Conservation (phyloP, 2,329 filamentous ascomycete species). For the Fusarium fracticaudum region DNA sequence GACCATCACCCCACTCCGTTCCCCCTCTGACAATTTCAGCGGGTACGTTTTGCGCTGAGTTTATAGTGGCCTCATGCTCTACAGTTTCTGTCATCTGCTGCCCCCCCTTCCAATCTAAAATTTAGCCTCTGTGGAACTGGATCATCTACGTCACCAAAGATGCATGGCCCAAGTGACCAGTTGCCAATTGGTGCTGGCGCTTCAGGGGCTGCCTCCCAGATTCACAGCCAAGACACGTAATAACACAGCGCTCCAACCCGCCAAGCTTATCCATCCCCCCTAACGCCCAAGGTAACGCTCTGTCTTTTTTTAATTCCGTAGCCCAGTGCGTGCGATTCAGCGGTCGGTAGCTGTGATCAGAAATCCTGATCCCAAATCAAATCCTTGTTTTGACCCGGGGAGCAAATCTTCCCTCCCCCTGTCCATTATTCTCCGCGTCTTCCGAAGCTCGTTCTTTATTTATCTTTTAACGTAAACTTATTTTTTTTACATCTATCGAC, state of each 20-base stretch:
- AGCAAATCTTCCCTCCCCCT: neutral
- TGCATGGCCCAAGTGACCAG: neutral
- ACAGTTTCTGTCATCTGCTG: neutral
- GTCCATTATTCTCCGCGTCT: slow-evolving; percentile 19
- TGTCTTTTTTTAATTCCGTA: neutral
- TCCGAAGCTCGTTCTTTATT: slow-evolving; percentile 2
- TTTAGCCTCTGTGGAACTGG: neutral
- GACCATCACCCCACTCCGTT: neutral
- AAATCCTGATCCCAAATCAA: slow-evolving; percentile 3
- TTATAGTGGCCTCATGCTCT: neutral
- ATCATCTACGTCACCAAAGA: slow-evolving; percentile 14
- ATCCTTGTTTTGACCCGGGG: neutral
- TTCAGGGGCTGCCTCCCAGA: neutral
- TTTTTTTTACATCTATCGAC: neutral
- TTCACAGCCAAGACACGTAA: slow-evolving; percentile 3
- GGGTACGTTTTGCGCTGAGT: fast-evolving
- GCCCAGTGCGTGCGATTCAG: neutral
- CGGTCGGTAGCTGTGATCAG: neutral
- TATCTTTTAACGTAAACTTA: neutral
- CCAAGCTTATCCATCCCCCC: neutral
- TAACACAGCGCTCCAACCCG: neutral
- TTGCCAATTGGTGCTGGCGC: neutral
- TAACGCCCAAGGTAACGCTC: neutral
- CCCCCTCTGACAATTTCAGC: neutral
- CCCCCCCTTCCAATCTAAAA: slow-evolving; percentile 7